Base-by-base conservation (phyloP, 73 alveolate species). In the Blepharisma japonicum region DNA sequence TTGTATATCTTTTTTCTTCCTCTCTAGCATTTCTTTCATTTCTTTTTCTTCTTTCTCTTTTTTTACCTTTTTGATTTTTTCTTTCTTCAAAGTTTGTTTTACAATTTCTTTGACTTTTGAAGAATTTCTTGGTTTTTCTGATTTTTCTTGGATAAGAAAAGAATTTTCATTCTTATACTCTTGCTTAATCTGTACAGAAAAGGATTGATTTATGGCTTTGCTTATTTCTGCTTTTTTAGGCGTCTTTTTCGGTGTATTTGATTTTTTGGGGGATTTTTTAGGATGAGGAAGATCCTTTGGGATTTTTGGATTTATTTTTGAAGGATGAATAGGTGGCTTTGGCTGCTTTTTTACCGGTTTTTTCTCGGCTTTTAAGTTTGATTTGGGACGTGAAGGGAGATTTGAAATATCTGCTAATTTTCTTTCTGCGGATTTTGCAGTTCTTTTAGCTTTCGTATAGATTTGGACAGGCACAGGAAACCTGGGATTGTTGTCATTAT, bases 61-160 rank as follows among this genome's bases (percentile, higher is more conserved):
- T 61, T 61, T 61, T 5, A 14, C 50, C 14, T n/a, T 61, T 5
- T 61, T n/a, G 74, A n/a, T 61, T 61, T 61, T 61, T 61, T 14
- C 14, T n/a, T 61, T 14, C 23, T 25, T 61, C 50, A 14, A 61
- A 20, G 14, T 9, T 25, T n/a, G 11, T 61, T 14, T 14, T 8
- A 61, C 11, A 48, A 14, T 25, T 61, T 61, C 23, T 25, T 61
- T 61, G 18, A 61, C 49, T 18, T 14, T 9, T 18, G 74, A 61
- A 39, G n/a, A 9, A 18, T 14, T n/a, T 20, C n/a, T 14, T 0
- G 74, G 14, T 61, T 61, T n/a, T 8, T 14, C 39, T 61, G 74
- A 14, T n/a, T 61, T 25, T 61, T 61, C 42, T 32, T 32, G 42
- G 3, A 32, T 32, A 32, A 32, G 0, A 32, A 32, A 32, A 32